A percentile compares a stretch with the other conserved stretches of the same genome.
Conservation (phyloP, 371 early-diverging fungal species). For the Rozella allomycis region DNA sequence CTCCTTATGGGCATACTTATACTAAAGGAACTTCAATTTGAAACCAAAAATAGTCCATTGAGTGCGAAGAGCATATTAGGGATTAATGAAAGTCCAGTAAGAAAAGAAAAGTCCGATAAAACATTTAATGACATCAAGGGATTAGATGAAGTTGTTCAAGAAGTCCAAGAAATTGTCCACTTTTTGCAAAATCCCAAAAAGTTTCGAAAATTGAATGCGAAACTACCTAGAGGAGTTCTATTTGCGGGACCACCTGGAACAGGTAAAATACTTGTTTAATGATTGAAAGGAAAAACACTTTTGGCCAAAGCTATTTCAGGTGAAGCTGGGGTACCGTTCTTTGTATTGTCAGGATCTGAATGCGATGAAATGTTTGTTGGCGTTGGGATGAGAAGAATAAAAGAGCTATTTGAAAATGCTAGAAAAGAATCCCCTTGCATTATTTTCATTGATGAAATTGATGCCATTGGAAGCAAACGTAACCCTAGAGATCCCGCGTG, state of each 20-base stretch:
- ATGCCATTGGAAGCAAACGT: conserved; percentile 93
- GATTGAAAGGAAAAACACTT: conserved; percentile 43
- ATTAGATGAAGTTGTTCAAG: conserved; percentile 89
- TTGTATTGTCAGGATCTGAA: conserved; percentile 89
- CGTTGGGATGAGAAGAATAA: conserved; percentile 65
- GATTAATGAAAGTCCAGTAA: no score
- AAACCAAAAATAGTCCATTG: no score
- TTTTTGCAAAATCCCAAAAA: conserved; percentile 75
- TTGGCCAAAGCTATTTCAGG: conserved; percentile 60
- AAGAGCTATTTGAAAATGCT: conserved; percentile 70
- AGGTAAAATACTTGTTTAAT: conserved; percentile 71
- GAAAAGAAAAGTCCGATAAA: no score
- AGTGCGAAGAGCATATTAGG: no score
- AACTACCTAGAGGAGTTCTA: conserved; percentile 70
- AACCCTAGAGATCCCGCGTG: conserved; percentile 78
- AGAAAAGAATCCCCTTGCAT: conserved; percentile 88
- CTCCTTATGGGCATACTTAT: no score
- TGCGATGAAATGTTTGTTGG: conserved; percentile 98
- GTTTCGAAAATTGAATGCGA: conserved; percentile 79
- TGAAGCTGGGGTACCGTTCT: conserved; percentile 88
- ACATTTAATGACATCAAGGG: conserved; percentile 87
- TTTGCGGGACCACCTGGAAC: conserved; percentile 98
- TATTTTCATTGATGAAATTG: conserved; percentile 96
- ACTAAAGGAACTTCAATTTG: no score
- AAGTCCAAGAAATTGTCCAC: conserved; percentile 81